Percentiles rank a stretch among this genome's conserved stretches.
phyloP scores from a whole-genome alignment of 805 yeast species.

The Candida ovalis region DNA sequence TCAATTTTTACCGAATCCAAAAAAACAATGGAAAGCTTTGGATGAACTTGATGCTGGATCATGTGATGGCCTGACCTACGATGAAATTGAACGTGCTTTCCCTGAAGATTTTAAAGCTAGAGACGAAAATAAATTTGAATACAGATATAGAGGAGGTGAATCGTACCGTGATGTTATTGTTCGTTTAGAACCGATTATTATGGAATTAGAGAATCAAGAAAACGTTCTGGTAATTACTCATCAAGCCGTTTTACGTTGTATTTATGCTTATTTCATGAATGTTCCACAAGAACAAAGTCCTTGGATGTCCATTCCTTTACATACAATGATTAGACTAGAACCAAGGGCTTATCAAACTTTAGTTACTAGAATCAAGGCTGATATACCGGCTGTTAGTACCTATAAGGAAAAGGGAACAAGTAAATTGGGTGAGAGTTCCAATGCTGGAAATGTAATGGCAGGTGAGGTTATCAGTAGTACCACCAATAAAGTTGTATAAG shows the following conservation, averaged over 20 bases:
- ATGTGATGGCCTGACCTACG: constrained; percentile 96
- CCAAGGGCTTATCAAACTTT: constrained; percentile 91
- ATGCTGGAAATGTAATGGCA: constrained; percentile 37
- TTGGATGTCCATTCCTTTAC: constrained; percentile 98
- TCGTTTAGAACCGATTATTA: constrained; percentile 92
- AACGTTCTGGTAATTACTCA: constrained; percentile 94
- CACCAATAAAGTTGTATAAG: constrained; percentile 10
- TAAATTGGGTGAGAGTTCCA: constrained; percentile 49
- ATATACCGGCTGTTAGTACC: constrained; percentile 96
- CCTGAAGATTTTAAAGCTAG: constrained; percentile 96
- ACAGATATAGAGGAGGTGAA: constrained; percentile 96
- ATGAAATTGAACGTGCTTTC: constrained; percentile 75
- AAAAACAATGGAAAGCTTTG: constrained; percentile 92
- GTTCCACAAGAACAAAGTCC: constrained; percentile 97
- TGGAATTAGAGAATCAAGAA: constrained; percentile 97
- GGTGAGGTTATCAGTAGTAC: constrained; percentile 44
- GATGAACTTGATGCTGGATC: constrained; percentile 98
- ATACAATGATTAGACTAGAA: constrained; percentile 88
- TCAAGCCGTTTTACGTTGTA: constrained; percentile 94
- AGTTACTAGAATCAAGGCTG: constrained; percentile 88
- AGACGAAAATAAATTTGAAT: constrained; percentile 93
- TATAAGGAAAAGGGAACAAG: constrained; percentile 92
- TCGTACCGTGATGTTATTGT: constrained; percentile 94
- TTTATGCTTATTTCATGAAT: constrained; percentile 97
- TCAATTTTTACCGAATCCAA: constrained; percentile 70